Evolutionary conservation across 2,329 filamentous ascomycete genomes (phyloP), one percentile per base, ranked within the genome.

Genomic region (Colletotrichum magnum): DNA sequence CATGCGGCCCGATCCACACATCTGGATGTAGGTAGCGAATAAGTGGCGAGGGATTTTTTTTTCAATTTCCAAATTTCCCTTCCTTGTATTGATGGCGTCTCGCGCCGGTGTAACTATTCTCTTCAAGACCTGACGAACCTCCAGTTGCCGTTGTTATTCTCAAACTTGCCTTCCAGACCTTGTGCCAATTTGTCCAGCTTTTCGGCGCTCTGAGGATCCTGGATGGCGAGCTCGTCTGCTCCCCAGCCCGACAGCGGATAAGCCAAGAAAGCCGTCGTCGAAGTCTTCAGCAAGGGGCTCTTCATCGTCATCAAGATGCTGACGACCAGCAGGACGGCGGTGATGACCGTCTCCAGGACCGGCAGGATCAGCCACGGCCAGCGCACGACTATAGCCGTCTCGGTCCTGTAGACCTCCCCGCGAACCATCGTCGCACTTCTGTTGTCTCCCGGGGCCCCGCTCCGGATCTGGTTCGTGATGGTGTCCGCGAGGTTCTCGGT

Each of bases 301-400:
- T 51, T 43, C 13, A 5, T 39, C 13, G 58, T 61, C 36, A 41
- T 24, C 16, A 26, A 7, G 15, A 53, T 61, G 15, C 47, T 61
- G 6, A 61, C 7, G 5, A 76, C 70, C 73, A 79, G 69, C 18
- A 78, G 69, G 1, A 73, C 26, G 2, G 70, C 69, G 1, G 74
- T 72, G 2, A 74, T 15, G 9, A 74, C 12, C 5, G 71, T 71
- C 54, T 74, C 69, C 4, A 52, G 39, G 1, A 75, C 36, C 5
- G 77, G 75, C 7, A 78, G 58, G 26, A 74, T 72, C 6, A 78
- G 66, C 78, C 77, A 80, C 1, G 71, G 71, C 78, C 78, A 79
- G 13, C 73, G 72, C 9, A 79, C 76, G n/a, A 72, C 60, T 43
- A 76, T 74, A 32, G 73, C 79, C 5, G 74, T 75, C 67, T 76